Evolutionary conservation across 768 basidiomycete genomes (phyloP), one percentile per base, ranked within the genome.

Genomic region (Amanita pallidorosea): DNA sequence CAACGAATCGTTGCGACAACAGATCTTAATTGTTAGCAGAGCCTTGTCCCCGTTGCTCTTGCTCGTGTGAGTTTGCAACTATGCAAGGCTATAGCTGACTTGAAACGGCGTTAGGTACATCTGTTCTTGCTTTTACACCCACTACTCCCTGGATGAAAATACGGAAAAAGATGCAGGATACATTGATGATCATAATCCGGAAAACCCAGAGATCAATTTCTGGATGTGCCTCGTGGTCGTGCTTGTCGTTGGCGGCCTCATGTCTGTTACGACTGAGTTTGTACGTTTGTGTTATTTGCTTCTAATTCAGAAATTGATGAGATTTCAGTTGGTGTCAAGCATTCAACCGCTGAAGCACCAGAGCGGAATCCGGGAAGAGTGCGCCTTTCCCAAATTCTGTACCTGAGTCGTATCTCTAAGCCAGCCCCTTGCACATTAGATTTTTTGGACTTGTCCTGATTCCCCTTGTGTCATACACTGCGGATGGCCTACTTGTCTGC

Each of bases 381-480:
- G 15, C 6, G 46, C 7, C 3, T 7, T 22, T 47, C 11, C 34
- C 15, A 25, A 11, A 11, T 37, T 35, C 1, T 37, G 5, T 22
- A 11, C 13, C 1, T 4, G 8, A 70, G 64, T 1, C 25, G 4
- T 15, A 25, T 6, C 35, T 23, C 42, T 22, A 22, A 36, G 27
- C 17, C 3, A 38, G 27, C 41, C 17, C 18, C 31, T 49, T 13
- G 42, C 42, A 40, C 44, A 42, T 13, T 56, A 83, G 81, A 58
- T 86, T 79, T 79, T 85, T 87, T 60, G 85, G 85, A 17, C 65
- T 88, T 52, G 69, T 87, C 36, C 68, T 88, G 7, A 72, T 88
- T 4, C 85, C 85, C 0, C 64, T 87, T 44, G 76, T 85, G 7
- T 85, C 85, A 4, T 88, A 82, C 65, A 76, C 81, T 3, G 84